Evolutionary conservation across 2,329 filamentous ascomycete species (phyloP).

Genomic region (Penicillium sp.): DNA sequence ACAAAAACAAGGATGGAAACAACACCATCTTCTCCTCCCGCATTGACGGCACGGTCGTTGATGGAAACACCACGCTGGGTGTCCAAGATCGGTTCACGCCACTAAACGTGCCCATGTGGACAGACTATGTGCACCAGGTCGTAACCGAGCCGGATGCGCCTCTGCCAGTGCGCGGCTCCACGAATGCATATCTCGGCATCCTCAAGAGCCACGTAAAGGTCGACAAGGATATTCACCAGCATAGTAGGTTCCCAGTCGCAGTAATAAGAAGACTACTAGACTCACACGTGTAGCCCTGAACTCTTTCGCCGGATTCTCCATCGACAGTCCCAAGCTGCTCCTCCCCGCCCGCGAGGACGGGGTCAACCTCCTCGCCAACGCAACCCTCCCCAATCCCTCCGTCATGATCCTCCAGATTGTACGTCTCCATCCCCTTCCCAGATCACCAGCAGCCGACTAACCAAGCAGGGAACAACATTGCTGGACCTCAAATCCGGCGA

Average conservation of each 20-base stretch:
- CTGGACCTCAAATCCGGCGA: conserved; percentile 56
- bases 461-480: conserved; percentile 54
- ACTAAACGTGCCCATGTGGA: conserved; percentile 35
- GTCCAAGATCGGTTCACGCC: conserved; percentile 30
- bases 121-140: conserved; percentile 37
- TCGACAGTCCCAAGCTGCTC: conserved; percentile 54
- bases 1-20: conserved; percentile 32
- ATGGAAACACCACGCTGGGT: conserved; percentile 43
- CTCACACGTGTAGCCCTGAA: conserved; percentile 53
- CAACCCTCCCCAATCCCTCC: conserved; percentile 63
- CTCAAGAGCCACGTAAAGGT: conserved; percentile 41
- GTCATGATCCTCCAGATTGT: conserved; percentile 58
- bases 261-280: not conserved
- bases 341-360: conserved; percentile 48
- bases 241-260: conserved; percentile 31
- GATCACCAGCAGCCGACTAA: not conserved
- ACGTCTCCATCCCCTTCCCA: conserved; percentile 8
- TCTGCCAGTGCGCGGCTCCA: conserved; percentile 34
- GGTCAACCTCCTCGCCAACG: conserved; percentile 59
- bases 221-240: conserved; percentile 40
- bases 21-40: conserved; percentile 35
- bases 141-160: conserved; percentile 34
- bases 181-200: conserved; percentile 37
- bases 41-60: conserved; percentile 32
- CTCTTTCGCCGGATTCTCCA: conserved; percentile 54